These are phyloP conservation scores for Zoysia matrella DNA, from an alignment of 202 grass and related monocot genomes.

Conservation along the genomic window DNA sequence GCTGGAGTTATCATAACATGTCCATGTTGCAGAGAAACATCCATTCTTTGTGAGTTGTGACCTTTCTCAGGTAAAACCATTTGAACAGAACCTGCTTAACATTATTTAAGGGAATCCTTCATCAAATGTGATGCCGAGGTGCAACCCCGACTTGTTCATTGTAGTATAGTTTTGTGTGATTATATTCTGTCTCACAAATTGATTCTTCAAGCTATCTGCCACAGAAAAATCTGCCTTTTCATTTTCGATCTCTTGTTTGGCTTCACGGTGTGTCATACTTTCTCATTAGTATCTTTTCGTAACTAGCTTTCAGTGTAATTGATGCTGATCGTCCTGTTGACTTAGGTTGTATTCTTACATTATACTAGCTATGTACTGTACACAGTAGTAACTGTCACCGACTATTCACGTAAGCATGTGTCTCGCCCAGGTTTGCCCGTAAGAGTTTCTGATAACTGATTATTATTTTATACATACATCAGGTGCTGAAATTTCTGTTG, in stretches of 20 bases:
- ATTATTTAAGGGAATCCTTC: background rate
- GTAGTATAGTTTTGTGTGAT: background rate
- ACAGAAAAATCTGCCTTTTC: background rate
- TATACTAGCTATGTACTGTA: background rate
- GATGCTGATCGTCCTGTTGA: background rate
- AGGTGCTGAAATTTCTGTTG: background rate
- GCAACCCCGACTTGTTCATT: background rate
- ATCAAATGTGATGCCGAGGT: background rate
- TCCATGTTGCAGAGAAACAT: background rate
- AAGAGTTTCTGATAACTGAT: background rate
- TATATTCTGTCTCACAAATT: background rate
- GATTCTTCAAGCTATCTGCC: background rate
- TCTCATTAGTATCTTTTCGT: background rate
- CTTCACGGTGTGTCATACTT: background rate
- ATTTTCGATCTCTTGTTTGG: constrained; percentile 5
- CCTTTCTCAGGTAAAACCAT: background rate
- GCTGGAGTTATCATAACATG: background rate
- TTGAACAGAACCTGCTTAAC: background rate
- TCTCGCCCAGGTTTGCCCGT: too few species aligned
- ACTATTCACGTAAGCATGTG: background rate
- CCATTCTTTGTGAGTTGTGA: background rate
- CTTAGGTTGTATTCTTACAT: background rate
- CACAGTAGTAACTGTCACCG: background rate
- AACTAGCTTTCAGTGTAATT: background rate
- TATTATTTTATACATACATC: background rate